phyloP scores from a whole-genome alignment of 768 basidiomycete species.

The Epithele typhae region DNA sequence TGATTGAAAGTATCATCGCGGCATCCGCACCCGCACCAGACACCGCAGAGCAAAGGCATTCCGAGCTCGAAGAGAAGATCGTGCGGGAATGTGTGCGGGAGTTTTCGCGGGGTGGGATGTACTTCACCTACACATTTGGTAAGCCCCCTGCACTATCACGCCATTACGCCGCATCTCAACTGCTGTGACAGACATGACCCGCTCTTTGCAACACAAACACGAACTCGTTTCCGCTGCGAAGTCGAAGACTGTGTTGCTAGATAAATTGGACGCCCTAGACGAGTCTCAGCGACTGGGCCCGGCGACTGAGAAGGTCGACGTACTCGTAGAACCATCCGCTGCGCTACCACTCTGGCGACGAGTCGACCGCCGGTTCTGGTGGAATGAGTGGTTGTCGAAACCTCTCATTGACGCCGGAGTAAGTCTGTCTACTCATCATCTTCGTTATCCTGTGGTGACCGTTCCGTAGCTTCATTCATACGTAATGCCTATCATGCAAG shows the following conservation, averaged over 20 bases:
- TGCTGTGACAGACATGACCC: constrained; percentile 61
- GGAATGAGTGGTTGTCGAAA: constrained; percentile 87
- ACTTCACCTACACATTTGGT: constrained; percentile 87
- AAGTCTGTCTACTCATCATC: constrained; percentile 21
- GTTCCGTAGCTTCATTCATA: constrained; percentile 67
- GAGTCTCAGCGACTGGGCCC: constrained; percentile 21
- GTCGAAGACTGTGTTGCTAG: constrained; percentile 54
- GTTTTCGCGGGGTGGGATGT: constrained; percentile 84
- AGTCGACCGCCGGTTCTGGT: constrained; percentile 90
- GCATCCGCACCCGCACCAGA: constrained; percentile 59
- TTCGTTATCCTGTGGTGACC: too few relatives aligned
- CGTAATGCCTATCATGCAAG: constrained; percentile 90
- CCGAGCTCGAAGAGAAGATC: constrained; percentile 80
- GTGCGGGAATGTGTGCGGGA: constrained; percentile 73
- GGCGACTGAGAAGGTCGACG: constrained; percentile 39
- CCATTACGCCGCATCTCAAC: neutral
- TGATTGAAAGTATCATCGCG: constrained; percentile 54
- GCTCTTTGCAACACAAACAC: constrained; percentile 77
- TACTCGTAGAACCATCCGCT: constrained; percentile 66
- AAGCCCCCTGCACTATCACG: constrained; percentile 12
- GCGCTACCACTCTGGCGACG: constrained; percentile 88
- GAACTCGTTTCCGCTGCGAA: constrained; percentile 55
- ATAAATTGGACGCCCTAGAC: constrained; percentile 52
- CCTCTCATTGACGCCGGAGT: constrained; percentile 88
- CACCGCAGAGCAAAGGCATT: constrained; percentile 61